Percentiles rank a stretch among this genome's conserved stretches.
Evolutionary conservation across 306 rosid genomes (phyloP).

Genomic region (Cicer bijugum): DNA sequence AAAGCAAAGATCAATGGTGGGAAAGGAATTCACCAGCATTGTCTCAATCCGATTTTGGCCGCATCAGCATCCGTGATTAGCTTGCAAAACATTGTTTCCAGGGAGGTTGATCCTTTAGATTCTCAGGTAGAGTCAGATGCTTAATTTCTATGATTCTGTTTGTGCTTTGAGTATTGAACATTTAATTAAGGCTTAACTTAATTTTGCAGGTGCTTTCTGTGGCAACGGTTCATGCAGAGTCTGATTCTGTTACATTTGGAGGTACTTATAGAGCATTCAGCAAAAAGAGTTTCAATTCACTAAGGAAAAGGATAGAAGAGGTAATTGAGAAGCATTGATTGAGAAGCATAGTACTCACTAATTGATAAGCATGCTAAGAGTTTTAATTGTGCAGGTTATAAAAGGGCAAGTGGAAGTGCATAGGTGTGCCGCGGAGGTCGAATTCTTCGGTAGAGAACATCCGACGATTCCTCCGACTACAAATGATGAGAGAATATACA

Average conservation of each 20-base stretch:
- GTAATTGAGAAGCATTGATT: slow-evolving; percentile 40
- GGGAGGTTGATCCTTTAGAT: slow-evolving; percentile 86
- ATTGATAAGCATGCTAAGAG: no score
- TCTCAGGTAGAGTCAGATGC: slow-evolving; percentile 65
- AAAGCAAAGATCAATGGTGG: slow-evolving; percentile 82
- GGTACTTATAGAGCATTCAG: slow-evolving; percentile 85
- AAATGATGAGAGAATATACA: slow-evolving; percentile 65
- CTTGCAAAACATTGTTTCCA: slow-evolving; percentile 80
- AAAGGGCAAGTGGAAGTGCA: slow-evolving; percentile 79
- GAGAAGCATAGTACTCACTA: no score
- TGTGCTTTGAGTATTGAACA: no score
- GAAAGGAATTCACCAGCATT: slow-evolving; percentile 55
- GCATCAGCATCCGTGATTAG: slow-evolving; percentile 79
- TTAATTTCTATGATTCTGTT: not conserved
- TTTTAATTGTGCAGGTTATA: slow-evolving; percentile 54
- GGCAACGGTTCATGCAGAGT: slow-evolving; percentile 67
- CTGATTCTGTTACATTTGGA: slow-evolving; percentile 65
- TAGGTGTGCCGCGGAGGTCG: slow-evolving; percentile 69
- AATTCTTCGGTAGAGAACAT: slow-evolving; percentile 66
- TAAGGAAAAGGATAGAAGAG: slow-evolving; percentile 84
- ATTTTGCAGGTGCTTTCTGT: slow-evolving; percentile 84
- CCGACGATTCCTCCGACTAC: slow-evolving; percentile 75
- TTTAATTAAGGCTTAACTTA: not conserved
- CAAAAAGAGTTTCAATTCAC: slow-evolving; percentile 66
- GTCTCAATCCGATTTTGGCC: slow-evolving; percentile 82